Base-by-base conservation (phyloP, 305 asterid species). In the Solanum hybrid region DNA sequence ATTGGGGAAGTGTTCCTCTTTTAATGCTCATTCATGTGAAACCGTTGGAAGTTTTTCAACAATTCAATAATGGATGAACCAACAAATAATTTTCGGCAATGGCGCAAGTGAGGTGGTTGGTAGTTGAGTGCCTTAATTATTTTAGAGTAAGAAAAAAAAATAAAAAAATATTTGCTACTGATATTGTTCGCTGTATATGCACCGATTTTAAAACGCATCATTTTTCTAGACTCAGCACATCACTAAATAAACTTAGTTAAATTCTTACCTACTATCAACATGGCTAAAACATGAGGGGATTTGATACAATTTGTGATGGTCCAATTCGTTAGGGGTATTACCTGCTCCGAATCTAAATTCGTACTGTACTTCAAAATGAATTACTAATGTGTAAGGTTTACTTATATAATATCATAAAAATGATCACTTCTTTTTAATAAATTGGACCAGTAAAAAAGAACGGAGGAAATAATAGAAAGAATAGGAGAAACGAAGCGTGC, bases 261-360 rank as follows among this genome's bases (percentile, higher is more conserved):
- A 7, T 17, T 7, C 0, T 6, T 7, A 17, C 3, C 10, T 2
- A 57, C 1, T 17, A 9, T 39, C 57, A 41, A 0, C 24, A 7
- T 57, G 4, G 8, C 24, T 57, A n/a, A 17, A 4, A 57, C 9
- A 57, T 6, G 3, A 61, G 11, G 3, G 4, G 4, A 3, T 13
- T 15, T 51, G 4, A 15, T 51, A 15, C 7, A 3, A 51, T 51
- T 6, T 61, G 26, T 61, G 4, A 61, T 6, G 11, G 10, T 20
- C 3, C 29, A 68, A n/a, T 10, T 1, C 2, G 29, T 2, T 68
- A 68, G 6, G 0, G 12, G 11, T 65, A 22, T 65, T n/a, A 4
- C 0, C 0, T 1, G 2, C 9, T 20, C 1, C 1, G 2, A 61
- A 20, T 61, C 2, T 70, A 70, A 5, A 24, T 4, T 10, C 2